Percentiles rank a stretch among this genome's conserved stretches.
These are phyloP conservation scores for Metschnikowia kunwiensis DNA, from an alignment of 805 yeast species.

Conservation along the genomic window DNA sequence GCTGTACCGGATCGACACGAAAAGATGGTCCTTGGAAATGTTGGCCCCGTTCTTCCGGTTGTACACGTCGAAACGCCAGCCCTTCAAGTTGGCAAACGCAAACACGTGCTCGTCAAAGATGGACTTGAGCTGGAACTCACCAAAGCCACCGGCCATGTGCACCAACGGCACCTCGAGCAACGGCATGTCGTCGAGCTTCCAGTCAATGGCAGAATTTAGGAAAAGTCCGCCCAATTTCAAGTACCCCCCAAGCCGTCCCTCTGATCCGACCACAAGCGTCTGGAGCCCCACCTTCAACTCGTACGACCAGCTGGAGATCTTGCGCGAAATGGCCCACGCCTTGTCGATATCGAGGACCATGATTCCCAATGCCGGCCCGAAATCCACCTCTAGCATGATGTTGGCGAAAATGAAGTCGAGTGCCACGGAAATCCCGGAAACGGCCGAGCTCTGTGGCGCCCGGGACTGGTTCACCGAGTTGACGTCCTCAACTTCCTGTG, in stretches of 20 bases:
- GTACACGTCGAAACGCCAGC: conserved; percentile 52
- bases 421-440: conserved; percentile 68
- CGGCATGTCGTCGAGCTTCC: conserved; percentile 51
- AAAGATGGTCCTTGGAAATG: conserved; percentile 57
- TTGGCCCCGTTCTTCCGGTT: conserved; percentile 60
- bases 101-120: conserved; percentile 87
- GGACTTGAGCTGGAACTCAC: conserved; percentile 52
- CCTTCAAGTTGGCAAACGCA: conserved; percentile 54
- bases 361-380: conserved; percentile 82
- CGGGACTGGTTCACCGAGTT: conserved; percentile 7
- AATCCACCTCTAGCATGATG: conserved; percentile 57
- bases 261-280: conserved; percentile 48
- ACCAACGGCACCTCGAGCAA: conserved; percentile 63
- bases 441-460: not conserved
- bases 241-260: conserved; percentile 79
- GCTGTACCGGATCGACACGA: conserved; percentile 48
- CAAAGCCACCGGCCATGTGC: conserved; percentile 55
- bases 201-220: conserved; percentile 64
- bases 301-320: conserved; percentile 68
- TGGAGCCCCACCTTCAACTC: conserved; percentile 61
- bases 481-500: not conserved
- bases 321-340: conserved; percentile 68
- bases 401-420: conserved; percentile 54
- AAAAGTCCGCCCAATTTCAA: conserved; percentile 49
- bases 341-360: conserved; percentile 52